Base-by-base conservation (phyloP, 352 stramenopile species). In the Phytophthora sp. region DNA sequence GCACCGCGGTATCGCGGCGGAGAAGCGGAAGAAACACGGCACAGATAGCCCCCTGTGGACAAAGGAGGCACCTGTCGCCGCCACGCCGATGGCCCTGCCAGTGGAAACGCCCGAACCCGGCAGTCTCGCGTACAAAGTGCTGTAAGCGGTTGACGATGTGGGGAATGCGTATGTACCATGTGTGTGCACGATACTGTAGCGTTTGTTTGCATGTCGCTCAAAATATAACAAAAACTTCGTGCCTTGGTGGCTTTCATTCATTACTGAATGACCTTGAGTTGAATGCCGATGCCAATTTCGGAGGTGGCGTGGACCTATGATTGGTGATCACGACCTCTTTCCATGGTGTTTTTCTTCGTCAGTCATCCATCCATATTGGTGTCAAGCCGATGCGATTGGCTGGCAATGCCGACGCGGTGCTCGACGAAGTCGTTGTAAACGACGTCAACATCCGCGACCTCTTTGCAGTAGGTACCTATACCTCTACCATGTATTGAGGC, bases 1-100 rank as follows among this genome's bases (percentile, higher is more conserved):
- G 36, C 79, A 86, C 29, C 77, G 73, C 21, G 82, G 79, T 1
- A 83, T 90, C 18, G 57, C 69, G 0, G 73, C 74, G n/a, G 77
- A 85, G 42, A 82, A 81, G 63, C 58, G 65, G 15, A 82, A 80
- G 46, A 78, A 76, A 18, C 59, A 74, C 18, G 55, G 56, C 21
- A 44, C 24, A 3, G 58, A 63, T 23, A 45, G 39, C 27, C 18
- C 21, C 0, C 54, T 59, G n/a, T 49, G 55, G 55, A 30, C 29
- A 20, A 57, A 47, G 16, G 29, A 50, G 13, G 20, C 20, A 1
- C 31, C 53, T 2, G 51, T 65, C 23, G 16, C 16, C 2, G 59
- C 31, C 23, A 42, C 24, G 26, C 67, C 63, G 31, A 20, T 63
- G 11, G 63, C 53, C 7, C 4, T 66, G 41, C 61, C 61, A 0